These are phyloP conservation scores for Saussurea involucrata DNA, from an alignment of 129 eudicot species.

Conservation along the genomic window DNA sequence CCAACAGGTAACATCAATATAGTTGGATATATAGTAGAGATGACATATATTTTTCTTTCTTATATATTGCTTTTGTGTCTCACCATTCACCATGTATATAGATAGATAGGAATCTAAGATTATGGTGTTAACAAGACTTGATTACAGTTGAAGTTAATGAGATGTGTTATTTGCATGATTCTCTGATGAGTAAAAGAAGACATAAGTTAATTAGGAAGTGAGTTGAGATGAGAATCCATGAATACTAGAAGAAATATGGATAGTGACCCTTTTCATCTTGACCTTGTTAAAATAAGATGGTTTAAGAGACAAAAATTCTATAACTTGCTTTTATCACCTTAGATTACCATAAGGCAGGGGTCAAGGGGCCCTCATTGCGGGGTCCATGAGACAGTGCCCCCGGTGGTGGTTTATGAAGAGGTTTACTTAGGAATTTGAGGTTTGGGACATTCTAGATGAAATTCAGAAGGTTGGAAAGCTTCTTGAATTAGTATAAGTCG, in stretches of 20 bases:
- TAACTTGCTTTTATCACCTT: background rate
- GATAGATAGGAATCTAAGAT: background rate
- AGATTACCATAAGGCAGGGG: too few relatives aligned
- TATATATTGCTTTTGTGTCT: background rate
- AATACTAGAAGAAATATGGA: background rate
- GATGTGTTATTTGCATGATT: background rate
- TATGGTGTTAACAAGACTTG: background rate
- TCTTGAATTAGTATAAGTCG: too few relatives aligned
- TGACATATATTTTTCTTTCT: background rate
- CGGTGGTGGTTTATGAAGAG: too few relatives aligned
- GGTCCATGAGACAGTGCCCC: too few relatives aligned
- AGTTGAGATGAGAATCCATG: background rate
- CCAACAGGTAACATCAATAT: background rate
- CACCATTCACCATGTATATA: constrained; percentile 1
- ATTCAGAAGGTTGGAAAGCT: too few relatives aligned
- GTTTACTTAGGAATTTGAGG: too few relatives aligned
- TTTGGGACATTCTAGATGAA: too few relatives aligned
- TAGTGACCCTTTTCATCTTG: background rate
- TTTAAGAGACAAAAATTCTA: background rate
- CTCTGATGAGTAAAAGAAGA: background rate
- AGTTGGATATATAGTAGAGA: constrained; percentile 6
- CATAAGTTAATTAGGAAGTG: background rate
- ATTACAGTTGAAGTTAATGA: background rate
- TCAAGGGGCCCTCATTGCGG: too few relatives aligned
- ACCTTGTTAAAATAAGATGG: background rate